A percentile compares a stretch with the other conserved stretches of the same genome.
Evolutionary conservation across 441 rosid genomes (phyloP).

Genomic region (Adansonia madagascariensis): DNA sequence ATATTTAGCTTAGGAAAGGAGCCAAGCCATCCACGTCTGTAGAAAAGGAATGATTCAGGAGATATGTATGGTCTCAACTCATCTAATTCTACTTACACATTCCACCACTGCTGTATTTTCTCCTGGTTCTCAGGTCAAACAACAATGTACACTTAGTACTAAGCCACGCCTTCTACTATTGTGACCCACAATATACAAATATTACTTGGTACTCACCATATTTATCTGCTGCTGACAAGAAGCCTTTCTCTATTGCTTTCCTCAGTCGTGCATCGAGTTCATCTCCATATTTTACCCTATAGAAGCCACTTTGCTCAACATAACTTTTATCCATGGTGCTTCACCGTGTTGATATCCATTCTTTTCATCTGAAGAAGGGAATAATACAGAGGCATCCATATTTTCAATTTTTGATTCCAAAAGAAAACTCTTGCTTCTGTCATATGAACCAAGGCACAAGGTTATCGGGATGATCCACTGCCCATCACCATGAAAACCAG

Average conservation of each 20-base stretch:
- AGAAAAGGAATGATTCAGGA: slow-evolving; percentile 1
- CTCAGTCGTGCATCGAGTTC: slow-evolving; percentile 72
- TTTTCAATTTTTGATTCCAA: slow-evolving; percentile 63
- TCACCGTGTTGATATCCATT: slow-evolving; percentile 31
- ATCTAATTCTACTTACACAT: too few relatives aligned
- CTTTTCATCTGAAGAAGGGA: slow-evolving; percentile 11
- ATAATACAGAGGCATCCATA: slow-evolving; percentile 34
- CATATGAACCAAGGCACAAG: slow-evolving; percentile 74
- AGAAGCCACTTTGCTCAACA: slow-evolving; percentile 85
- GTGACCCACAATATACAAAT: background rate
- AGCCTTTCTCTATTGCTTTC: slow-evolving; percentile 66
- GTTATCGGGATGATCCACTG: slow-evolving; percentile 96
- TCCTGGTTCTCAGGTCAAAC: too few relatives aligned
- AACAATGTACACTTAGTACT: background rate
- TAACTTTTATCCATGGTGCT: slow-evolving; percentile 69
- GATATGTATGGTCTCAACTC: background rate
- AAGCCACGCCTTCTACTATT: background rate
- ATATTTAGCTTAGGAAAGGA: background rate
- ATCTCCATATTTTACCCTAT: slow-evolving; percentile 86
- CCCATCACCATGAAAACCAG: slow-evolving; percentile 82
- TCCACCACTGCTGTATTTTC: too few relatives aligned
- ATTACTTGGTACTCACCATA: slow-evolving; percentile 52
- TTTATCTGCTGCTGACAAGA: slow-evolving; percentile 73
- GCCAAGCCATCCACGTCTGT: slow-evolving; percentile 6
- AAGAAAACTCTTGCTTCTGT: slow-evolving; percentile 64